Conservation (phyloP, 345 rosid genomes). For the Murraya paniculata region DNA sequence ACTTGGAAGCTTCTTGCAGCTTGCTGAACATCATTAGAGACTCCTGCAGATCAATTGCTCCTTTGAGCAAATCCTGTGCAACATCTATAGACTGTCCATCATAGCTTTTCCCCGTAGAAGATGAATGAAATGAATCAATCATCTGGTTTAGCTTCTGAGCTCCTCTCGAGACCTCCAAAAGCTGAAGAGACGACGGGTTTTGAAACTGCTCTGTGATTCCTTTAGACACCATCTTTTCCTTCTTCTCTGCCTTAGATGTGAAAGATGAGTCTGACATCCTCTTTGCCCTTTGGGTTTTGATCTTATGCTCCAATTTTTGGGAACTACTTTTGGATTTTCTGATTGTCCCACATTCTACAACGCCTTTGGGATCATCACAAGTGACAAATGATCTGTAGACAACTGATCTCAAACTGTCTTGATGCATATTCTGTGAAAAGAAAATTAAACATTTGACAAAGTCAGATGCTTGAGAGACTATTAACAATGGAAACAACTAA, state of each 20-base stretch:
- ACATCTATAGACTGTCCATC: slow-evolving; percentile 53
- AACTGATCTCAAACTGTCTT: slow-evolving; percentile 49
- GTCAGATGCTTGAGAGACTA: slow-evolving; percentile 21
- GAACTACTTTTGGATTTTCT: slow-evolving; percentile 51
- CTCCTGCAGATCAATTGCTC: slow-evolving; percentile 87
- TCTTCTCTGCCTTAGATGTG: slow-evolving; percentile 24
- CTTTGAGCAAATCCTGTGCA: slow-evolving; percentile 70
- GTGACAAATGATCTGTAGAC: slow-evolving; percentile 79
- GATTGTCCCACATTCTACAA: slow-evolving; percentile 72
- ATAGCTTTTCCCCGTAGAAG: slow-evolving; percentile 44
- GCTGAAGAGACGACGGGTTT: slow-evolving; percentile 56
- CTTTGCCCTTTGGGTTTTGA: slow-evolving; percentile 15
- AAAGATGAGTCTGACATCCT: slow-evolving; percentile 26
- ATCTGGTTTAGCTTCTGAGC: slow-evolving; percentile 73
- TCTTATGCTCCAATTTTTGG: slow-evolving; percentile 42
- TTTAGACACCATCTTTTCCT: slow-evolving; percentile 24
- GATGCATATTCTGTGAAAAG: slow-evolving; percentile 59
- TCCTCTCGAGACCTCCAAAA: slow-evolving; percentile 72
- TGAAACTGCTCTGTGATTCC: slow-evolving; percentile 22
- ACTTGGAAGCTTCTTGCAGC: slow-evolving; percentile 69
- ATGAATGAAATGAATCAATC: slow-evolving; percentile 62
- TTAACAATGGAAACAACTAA: slow-evolving; percentile 10
- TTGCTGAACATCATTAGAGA: slow-evolving; percentile 70
- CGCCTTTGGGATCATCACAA: slow-evolving; percentile 87
- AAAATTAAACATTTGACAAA: slow-evolving; percentile 15